These are phyloP conservation scores for Cladosporium phlei DNA, from an alignment of 2,329 filamentous ascomycete species.

Conservation along the genomic window DNA sequence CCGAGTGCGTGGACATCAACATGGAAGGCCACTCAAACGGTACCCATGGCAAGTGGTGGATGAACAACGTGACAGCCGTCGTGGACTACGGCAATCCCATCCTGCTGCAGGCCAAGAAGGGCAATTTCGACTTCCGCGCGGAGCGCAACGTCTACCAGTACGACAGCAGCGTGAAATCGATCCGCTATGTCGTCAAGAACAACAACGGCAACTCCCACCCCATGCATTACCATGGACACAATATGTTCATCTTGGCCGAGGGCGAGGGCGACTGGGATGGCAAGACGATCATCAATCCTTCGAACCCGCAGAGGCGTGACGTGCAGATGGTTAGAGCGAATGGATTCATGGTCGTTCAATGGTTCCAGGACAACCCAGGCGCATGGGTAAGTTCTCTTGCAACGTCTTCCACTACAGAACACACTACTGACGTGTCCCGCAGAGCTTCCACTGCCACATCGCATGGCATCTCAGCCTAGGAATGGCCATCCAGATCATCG, in stretches of 20 bases:
- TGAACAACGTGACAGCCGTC: constrained; percentile 48
- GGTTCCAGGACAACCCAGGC: constrained; percentile 33
- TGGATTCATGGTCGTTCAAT: constrained; percentile 34
- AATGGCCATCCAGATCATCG: constrained; percentile 29
- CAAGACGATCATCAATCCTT: constrained; percentile 30
- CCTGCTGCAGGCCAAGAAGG: constrained; percentile 47
- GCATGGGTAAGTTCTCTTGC: constrained; percentile 31
- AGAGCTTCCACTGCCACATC: constrained; percentile 23
- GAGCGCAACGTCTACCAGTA: constrained; percentile 45
- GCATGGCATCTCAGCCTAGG: constrained; percentile 28
- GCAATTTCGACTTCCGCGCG: constrained; percentile 23
- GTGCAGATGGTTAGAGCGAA: constrained; percentile 27
- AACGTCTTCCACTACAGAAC: neutral
- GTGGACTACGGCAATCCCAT: constrained; percentile 57
- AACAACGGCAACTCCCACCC: constrained; percentile 27
- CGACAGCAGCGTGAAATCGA: constrained; percentile 1
- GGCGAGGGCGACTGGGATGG: constrained; percentile 41
- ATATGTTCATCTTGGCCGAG: constrained; percentile 41
- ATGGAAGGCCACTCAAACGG: constrained; percentile 10
- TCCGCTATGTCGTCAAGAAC: constrained; percentile 30
- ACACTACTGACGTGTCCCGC: neutral
- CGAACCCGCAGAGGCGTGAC: constrained; percentile 38
- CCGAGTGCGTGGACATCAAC: constrained; percentile 3
- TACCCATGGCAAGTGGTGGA: constrained; percentile 45
- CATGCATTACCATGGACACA: constrained; percentile 48